A percentile compares a stretch with the other conserved stretches of the same genome.
Conservation (phyloP, 352 stramenopile species). For the Phytophthora citricola region DNA sequence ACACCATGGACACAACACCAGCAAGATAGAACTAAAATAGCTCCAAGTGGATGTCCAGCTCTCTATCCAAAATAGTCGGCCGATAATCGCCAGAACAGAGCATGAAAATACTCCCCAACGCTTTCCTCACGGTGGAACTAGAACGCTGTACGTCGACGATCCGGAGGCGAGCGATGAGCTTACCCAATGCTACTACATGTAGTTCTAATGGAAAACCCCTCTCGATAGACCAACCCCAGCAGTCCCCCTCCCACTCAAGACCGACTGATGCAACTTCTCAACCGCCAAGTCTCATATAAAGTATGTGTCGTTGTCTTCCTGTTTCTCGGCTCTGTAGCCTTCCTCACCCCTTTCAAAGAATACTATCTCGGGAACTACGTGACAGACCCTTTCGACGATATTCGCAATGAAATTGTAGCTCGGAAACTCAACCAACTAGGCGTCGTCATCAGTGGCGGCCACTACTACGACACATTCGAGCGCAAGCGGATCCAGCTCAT, state of each 20-base stretch:
- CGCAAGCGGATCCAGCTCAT: conserved; percentile 17
- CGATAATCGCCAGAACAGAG: background rate
- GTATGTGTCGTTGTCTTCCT: conserved; percentile 26
- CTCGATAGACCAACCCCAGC: background rate
- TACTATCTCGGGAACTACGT: conserved; percentile 37
- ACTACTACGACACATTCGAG: conserved; percentile 33
- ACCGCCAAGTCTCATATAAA: conserved; percentile 27
- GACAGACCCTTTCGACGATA: conserved; percentile 34
- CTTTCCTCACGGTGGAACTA: background rate
- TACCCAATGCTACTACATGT: background rate
- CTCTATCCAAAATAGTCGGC: background rate
- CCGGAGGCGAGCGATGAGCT: conserved; percentile 9
- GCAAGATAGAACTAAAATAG: no score
- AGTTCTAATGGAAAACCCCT: background rate
- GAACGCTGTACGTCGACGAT: background rate
- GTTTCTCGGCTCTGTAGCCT: conserved; percentile 17
- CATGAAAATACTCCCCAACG: conserved; percentile 10
- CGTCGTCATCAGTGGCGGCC: conserved; percentile 27
- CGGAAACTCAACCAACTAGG: conserved; percentile 32
- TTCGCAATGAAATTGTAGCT: conserved; percentile 25
- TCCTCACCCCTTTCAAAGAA: conserved; percentile 34
- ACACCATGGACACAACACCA: no score
- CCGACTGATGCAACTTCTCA: conserved; percentile 12
- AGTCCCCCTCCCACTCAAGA: background rate
- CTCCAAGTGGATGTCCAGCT: no score